phyloP scores from a whole-genome alignment of 2,329 filamentous ascomycete species.

The Xylariaceae sp. region DNA sequence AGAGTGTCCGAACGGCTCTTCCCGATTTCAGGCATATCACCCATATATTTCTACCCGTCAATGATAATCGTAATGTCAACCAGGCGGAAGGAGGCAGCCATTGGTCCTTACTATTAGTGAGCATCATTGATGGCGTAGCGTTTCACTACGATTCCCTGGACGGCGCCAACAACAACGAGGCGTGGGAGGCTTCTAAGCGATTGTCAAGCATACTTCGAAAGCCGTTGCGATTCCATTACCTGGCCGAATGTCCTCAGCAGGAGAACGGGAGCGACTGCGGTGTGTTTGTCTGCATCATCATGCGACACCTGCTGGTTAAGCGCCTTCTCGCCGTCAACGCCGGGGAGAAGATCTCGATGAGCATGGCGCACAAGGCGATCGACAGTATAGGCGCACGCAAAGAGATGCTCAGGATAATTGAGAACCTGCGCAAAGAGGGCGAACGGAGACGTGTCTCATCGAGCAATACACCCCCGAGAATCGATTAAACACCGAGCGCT shows the following conservation, averaged over 20 bases:
- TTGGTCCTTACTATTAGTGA: slow-evolving; percentile 91
- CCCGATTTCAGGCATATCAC: slow-evolving; percentile 78
- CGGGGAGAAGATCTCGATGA: slow-evolving; percentile 89
- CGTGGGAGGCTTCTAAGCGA: slow-evolving; percentile 63
- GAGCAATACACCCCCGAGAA: slow-evolving; percentile 39
- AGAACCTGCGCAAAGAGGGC: slow-evolving; percentile 80
- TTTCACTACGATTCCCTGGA: slow-evolving; percentile 95
- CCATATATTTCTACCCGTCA: slow-evolving; percentile 94
- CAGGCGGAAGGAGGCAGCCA: slow-evolving; percentile 87
- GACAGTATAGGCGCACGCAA: slow-evolving; percentile 78
- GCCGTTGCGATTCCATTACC: slow-evolving; percentile 69
- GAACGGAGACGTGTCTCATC: slow-evolving; percentile 61
- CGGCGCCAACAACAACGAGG: slow-evolving; percentile 71
- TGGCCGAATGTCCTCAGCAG: slow-evolving; percentile 84
- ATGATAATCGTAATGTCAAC: slow-evolving; percentile 74
- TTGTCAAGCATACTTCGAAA: slow-evolving; percentile 65
- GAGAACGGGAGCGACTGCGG: slow-evolving; percentile 92
- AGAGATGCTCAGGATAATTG: slow-evolving; percentile 88
- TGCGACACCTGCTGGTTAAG: slow-evolving; percentile 89
- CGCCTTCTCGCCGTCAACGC: slow-evolving; percentile 74
- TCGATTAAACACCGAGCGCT: too few relatives aligned
- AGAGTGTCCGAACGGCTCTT: slow-evolving; percentile 61
- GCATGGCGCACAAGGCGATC: slow-evolving; percentile 78
- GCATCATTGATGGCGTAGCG: slow-evolving; percentile 79
- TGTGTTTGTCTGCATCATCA: slow-evolving; percentile 91